Conservation (phyloP, 345 rosid genomes). For the Mercurialis annua region DNA sequence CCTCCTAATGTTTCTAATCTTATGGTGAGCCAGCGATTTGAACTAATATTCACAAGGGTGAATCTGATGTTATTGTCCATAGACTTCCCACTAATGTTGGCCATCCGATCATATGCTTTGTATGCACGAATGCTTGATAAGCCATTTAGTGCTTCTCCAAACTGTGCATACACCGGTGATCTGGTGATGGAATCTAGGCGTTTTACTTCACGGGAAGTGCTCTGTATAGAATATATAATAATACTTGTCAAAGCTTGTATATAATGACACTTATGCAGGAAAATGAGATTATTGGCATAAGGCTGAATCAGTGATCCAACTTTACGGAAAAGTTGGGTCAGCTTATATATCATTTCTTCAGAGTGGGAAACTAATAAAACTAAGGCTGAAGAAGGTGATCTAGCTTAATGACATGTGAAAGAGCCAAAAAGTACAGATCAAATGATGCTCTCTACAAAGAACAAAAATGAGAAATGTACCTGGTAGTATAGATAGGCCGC, state of each 20-base stretch:
- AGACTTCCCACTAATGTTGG: constrained; percentile 45
- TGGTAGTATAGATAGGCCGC: constrained; percentile 89
- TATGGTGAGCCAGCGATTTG: constrained; percentile 66
- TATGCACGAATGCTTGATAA: constrained; percentile 55
- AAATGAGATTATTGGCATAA: background rate
- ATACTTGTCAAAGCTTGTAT: background rate
- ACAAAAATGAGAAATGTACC: constrained; percentile 26
- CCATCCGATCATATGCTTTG: constrained; percentile 94
- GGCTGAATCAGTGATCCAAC: no score
- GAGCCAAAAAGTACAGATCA: background rate
- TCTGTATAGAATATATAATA: constrained; percentile 36
- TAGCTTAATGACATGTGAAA: background rate
- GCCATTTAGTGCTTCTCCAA: constrained; percentile 36
- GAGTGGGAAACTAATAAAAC: background rate
- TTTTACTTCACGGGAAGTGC: constrained; percentile 36
- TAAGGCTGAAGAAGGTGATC: background rate
- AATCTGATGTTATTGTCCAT: constrained; percentile 36
- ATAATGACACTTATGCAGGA: background rate
- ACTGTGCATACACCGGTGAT: constrained; percentile 36
- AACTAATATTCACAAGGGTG: constrained; percentile 28
- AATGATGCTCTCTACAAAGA: background rate
- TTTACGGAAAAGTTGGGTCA: background rate
- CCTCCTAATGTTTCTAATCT: constrained; percentile 94
- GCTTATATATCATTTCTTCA: background rate
- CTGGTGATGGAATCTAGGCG: constrained; percentile 35